Evolutionary conservation across 176 grass and related monocot species (phyloP).

Genomic region (Ananas comosus): DNA sequence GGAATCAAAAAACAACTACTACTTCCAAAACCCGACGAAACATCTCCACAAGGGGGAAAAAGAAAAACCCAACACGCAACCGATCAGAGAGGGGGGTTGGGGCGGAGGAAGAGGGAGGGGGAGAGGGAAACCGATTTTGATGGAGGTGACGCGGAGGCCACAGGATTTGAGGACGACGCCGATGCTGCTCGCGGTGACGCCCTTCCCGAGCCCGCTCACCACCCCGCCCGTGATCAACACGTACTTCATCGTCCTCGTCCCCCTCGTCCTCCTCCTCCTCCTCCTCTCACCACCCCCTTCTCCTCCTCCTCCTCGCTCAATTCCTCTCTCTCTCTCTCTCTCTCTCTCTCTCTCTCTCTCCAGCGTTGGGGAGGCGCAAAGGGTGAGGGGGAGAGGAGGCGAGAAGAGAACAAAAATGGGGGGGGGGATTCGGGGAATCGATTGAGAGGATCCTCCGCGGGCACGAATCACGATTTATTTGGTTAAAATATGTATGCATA

Average conservation of each 20-base stretch:
- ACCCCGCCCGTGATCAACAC: conserved; percentile 87
- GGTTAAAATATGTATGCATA: too few relatives aligned
- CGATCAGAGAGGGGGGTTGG: conserved; percentile 8
- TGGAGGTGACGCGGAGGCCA: conserved; percentile 84
- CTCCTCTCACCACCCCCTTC: neutral
- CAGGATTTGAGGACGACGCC: conserved; percentile 91
- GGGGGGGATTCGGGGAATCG: too few relatives aligned
- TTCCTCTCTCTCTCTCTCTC: neutral
- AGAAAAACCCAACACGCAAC: neutral
- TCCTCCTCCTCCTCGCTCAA: neutral
- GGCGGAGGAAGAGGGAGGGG: neutral
- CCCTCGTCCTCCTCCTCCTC: neutral
- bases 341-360: neutral
- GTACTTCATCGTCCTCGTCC: conserved; percentile 58
- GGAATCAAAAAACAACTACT: too few relatives aligned
- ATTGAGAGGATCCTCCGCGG: too few relatives aligned
- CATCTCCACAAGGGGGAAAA: neutral
- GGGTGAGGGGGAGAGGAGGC: too few relatives aligned
- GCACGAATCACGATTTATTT: too few relatives aligned
- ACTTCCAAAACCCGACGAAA: neutral
- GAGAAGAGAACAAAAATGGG: too few relatives aligned
- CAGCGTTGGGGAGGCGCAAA: too few relatives aligned
- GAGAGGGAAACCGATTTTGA: conserved; percentile 73
- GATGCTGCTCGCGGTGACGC: conserved; percentile 86
- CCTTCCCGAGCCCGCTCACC: conserved; percentile 92